Base-by-base conservation (phyloP, 768 basidiomycete genomes). In the Mrakia hoshinonis region DNA sequence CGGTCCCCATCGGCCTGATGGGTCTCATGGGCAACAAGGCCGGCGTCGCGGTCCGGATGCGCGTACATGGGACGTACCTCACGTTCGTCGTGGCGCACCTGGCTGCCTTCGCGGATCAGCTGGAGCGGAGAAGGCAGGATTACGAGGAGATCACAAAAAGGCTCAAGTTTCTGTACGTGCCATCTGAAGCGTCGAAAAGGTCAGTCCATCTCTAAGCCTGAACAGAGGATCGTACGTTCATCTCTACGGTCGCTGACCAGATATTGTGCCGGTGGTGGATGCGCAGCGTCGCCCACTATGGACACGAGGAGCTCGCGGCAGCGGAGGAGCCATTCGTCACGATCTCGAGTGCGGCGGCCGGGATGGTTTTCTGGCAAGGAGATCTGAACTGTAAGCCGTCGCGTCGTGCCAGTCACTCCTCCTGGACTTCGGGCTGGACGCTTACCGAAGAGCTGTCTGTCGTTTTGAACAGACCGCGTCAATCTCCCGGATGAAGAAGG, bases 1-100 rank as follows among this genome's bases (percentile, higher is more conserved):
- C 54, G 6, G 51, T 54, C n/a, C 43, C 67, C 1, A 60, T 51
- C 24, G 67, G 49, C 24, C 46, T 68, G 24, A 52, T 51, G 43
- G 67, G 67, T 3, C 13, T 68, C n/a, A 68, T 68, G 67, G 67
- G 67, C 20, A 68, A 68, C 46, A 68, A 68, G 46, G 67, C 67
- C 29, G 67, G 67, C 0, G 67, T 61, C 1, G 43, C 39, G 0
- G 55, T 68, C 20, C 55, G 67, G 13, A 39, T 68, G 38, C 18
- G 67, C n/a, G 39, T 68, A 29, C 43, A 68, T 20, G 67, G 54
- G 12, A 58, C 67, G 3, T 48, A 39, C 18, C 29, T 68, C 12
- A 68, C 67, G 38, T 60, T 60, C 39, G 67, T 68, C 18, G 46
- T 26, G 39, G 34, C 67, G 39, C 67, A 68, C 47, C 67, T 68